Evolutionary conservation across 768 basidiomycete genomes (phyloP).

Genomic region (Cyathus striatus): DNA sequence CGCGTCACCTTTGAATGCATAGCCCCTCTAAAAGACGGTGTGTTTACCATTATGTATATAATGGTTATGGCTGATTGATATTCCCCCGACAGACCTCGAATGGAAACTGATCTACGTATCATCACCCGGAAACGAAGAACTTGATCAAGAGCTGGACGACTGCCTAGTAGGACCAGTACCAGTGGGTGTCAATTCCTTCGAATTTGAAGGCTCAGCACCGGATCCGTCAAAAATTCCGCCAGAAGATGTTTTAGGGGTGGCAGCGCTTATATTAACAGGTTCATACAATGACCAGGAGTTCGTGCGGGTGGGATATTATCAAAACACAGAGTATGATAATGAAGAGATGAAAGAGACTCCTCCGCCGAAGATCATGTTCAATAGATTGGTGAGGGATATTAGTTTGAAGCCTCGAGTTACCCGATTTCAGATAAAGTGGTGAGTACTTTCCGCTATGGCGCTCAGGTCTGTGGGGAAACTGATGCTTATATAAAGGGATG

Average conservation of each 20-base stretch:
- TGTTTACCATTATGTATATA: slow-evolving; percentile 7
- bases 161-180: slow-evolving; percentile 98
- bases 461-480: neutral
- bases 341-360: slow-evolving; percentile 82
- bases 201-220: slow-evolving; percentile 87
- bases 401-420: slow-evolving; percentile 92
- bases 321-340: slow-evolving; percentile 97
- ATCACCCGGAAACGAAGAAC: slow-evolving; percentile 83
- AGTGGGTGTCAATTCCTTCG: slow-evolving; percentile 94
- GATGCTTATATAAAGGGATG: slow-evolving; percentile 48
- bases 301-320: slow-evolving; percentile 98
- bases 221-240: slow-evolving; percentile 79
- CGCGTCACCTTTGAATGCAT: slow-evolving; percentile 98
- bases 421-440: slow-evolving; percentile 87
- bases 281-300: slow-evolving; percentile 97
- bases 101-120: slow-evolving; percentile 98
- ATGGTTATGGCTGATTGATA: neutral
- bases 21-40: slow-evolving; percentile 84
- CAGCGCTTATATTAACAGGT: slow-evolving; percentile 94
- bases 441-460: slow-evolving; percentile 15
- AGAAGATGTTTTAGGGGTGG: slow-evolving; percentile 92
- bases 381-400: slow-evolving; percentile 80
- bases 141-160: slow-evolving; percentile 96
- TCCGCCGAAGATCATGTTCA: slow-evolving; percentile 66
- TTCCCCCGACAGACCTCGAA: slow-evolving; percentile 71